A percentile compares a stretch with the other conserved stretches of the same genome.
Conservation (phyloP, 129 eudicot genomes). For the Apium graveolens region DNA sequence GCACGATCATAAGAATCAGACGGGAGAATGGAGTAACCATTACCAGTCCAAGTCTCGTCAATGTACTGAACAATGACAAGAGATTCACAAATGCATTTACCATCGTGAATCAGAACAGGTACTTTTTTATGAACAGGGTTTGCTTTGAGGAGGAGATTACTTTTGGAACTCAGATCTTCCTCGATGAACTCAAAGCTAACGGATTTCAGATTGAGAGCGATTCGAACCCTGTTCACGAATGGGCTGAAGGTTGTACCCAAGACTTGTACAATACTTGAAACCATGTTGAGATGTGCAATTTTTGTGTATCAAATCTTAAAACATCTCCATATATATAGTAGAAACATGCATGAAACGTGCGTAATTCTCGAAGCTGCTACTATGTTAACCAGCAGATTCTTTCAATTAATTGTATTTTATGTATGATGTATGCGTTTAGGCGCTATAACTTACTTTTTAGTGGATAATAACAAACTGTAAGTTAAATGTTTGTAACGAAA, state of each 20-base stretch:
- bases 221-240: not conserved
- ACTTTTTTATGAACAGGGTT: not conserved
- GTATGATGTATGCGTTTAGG: no score
- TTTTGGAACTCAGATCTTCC: not conserved
- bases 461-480: no score
- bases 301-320: no score
- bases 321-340: not conserved
- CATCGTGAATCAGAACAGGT: not conserved
- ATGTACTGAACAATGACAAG: slow-evolving; percentile 2
- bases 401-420: no score
- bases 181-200: not conserved
- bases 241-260: not conserved
- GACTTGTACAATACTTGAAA: not conserved
- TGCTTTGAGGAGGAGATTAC: not conserved
- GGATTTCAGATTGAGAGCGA: not conserved
- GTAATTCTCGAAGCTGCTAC: not conserved
- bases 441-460: no score
- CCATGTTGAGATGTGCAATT: no score
- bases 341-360: not conserved
- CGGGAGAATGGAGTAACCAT: not conserved
- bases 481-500: no score
- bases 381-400: no score
- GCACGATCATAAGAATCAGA: not conserved
- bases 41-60: not conserved
- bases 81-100: not conserved